Evolutionary conservation across 23 red algal genomes (phyloP), one percentile per base, ranked within the genome.

Genomic region (Gracilaria gracilis): DNA sequence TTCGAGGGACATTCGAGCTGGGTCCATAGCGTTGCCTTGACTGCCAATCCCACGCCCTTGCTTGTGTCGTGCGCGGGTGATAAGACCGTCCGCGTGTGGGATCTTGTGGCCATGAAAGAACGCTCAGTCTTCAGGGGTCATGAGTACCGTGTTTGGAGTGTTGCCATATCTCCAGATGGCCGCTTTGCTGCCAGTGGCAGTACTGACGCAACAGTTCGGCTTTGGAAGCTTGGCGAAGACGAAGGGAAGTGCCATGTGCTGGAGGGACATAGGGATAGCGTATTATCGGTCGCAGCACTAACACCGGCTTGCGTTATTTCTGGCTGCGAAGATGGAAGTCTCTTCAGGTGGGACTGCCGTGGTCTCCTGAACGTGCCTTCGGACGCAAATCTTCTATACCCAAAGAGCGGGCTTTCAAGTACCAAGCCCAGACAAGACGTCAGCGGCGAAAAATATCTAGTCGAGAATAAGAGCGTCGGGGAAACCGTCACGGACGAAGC

Each of bases 21-120:
- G 94, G 94, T 96, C 29, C 94, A 96, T 53, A 82, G 57, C 35
- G 94, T 96, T 36, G 94, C 81, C 33, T 40, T 96, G 11, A 67
- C 64, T 5, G 86, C 57, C 61, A 86, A 62, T 53, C 58, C 55
- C 21, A 75, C 40, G 1, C 78, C 79, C 12, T 42, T 88, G n/a
- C 54, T 92, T 23, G 47, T 96, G 2, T 90, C 84, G 34, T 91
- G 87, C 40, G 83, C 67, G 13, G 94, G 94, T n/a, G 94, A 96
- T 79, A 96, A 96, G 77, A 96, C 87, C 20, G 94, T 96, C 34
- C 58, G 86, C 29, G 69, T 96, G 40, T 96, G 94, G 94, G 94
- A 96, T 91, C 72, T 96, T 24, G 55, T 53, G 23, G 71, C 66
- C 24, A 86, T 85, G 79, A 85, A 90, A 64, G 64, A 89, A 58